Conservation (phyloP, 2,329 filamentous ascomycete species). For the Shiraia bambusicola region DNA sequence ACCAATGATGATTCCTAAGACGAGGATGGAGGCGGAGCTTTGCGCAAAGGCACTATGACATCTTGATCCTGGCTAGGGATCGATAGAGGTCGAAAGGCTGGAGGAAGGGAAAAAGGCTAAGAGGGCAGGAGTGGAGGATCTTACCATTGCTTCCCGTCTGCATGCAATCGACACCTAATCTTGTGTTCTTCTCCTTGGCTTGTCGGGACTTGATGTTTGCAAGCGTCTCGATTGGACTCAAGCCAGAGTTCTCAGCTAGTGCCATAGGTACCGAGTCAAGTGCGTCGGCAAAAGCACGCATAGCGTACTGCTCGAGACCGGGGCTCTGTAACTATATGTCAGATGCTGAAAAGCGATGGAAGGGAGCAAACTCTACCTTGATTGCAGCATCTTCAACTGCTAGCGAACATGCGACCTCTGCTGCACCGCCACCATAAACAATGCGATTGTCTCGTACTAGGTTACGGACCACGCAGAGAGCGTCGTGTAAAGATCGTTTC, state of each 20-base stretch:
- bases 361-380: conserved; percentile 54
- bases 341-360: conserved; percentile 2
- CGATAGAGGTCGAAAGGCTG: not conserved
- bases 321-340: conserved; percentile 61
- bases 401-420: conserved; percentile 94
- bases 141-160: conserved; percentile 81
- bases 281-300: conserved; percentile 96
- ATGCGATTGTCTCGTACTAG: conserved; percentile 94
- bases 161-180: conserved; percentile 97
- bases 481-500: conserved; percentile 95
- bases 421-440: conserved; percentile 94
- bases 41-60: conserved; percentile 10
- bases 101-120: conserved; percentile 2
- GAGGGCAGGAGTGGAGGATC: conserved; percentile 28
- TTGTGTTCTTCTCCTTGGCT: conserved; percentile 78
- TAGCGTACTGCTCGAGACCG: conserved; percentile 97
- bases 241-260: conserved; percentile 92
- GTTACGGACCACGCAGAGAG: conserved; percentile 95
- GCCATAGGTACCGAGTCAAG: conserved; percentile 94
- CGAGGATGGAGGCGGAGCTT: conserved; percentile 18
- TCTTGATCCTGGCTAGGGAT: not conserved
- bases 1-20: conserved; percentile 7
- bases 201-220: conserved; percentile 96
- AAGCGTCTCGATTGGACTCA: conserved; percentile 93
- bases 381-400: conserved; percentile 94